These are phyloP conservation scores for Neurospora sp. DNA, from an alignment of 495 filamentous ascomycete genomes.

Conservation along the genomic window DNA sequence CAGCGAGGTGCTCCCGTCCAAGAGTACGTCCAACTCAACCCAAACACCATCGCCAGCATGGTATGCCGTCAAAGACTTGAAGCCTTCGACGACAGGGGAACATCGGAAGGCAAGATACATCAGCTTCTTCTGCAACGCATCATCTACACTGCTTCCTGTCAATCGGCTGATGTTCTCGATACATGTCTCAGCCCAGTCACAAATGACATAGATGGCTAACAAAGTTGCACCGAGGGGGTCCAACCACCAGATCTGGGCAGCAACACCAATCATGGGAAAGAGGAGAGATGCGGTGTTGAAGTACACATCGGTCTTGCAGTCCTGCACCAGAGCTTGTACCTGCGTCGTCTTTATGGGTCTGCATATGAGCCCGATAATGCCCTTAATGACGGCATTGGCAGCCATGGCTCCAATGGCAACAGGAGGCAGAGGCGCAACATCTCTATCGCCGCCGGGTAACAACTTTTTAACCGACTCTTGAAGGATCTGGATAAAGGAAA, in stretches of 20 bases:
- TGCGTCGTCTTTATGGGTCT: slow-evolving; percentile 38
- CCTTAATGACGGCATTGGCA: slow-evolving; percentile 35
- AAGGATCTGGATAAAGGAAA: slow-evolving; percentile 39
- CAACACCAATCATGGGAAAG: slow-evolving; percentile 35
- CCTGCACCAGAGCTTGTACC: slow-evolving; percentile 40
- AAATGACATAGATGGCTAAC: slow-evolving; percentile 40
- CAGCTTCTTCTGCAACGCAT: slow-evolving; percentile 28
- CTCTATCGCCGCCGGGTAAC: slow-evolving; percentile 23
- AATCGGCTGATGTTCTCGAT: slow-evolving; percentile 37
- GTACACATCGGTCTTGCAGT: slow-evolving; percentile 40
- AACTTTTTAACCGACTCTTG: slow-evolving; percentile 37
- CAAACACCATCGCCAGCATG: slow-evolving; percentile 40
- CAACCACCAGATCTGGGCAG: slow-evolving; percentile 37
- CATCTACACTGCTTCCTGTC: slow-evolving; percentile 27
- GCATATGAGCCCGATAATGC: slow-evolving; percentile 36
- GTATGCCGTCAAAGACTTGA: slow-evolving; percentile 37
- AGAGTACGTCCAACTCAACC: slow-evolving; percentile 38
- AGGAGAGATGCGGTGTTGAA: slow-evolving; percentile 42
- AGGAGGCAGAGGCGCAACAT: slow-evolving; percentile 18
- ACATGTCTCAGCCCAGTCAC: slow-evolving; percentile 37
- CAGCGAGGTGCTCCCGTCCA: slow-evolving; percentile 31
- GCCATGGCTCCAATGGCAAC: slow-evolving; percentile 34
- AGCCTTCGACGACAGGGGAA: slow-evolving; percentile 32
- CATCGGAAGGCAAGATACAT: slow-evolving; percentile 37
- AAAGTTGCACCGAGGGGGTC: slow-evolving; percentile 36